Base-by-base conservation (phyloP, 2,329 filamentous ascomycete species). In the Aspergillus pseudoglaucus region DNA sequence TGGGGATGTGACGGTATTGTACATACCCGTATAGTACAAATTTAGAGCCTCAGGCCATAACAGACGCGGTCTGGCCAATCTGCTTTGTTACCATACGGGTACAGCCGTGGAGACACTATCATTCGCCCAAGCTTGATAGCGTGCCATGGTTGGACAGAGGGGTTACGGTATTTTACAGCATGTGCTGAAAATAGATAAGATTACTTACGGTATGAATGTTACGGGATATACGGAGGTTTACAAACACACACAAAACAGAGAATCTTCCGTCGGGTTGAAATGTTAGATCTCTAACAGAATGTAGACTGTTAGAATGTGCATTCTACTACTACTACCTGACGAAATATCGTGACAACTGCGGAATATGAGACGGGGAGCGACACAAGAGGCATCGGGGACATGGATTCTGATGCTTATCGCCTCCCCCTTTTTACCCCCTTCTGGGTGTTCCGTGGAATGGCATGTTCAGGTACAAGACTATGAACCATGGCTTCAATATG, bases 1-100 rank as follows among this genome's bases (percentile, higher is more conserved):
- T 42, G 46, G 39, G 46, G 27, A 41, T 44, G 45, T 37, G 46
- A 46, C 18, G 35, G 39, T 44, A 51, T 44, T 30, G 43, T 25
- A 41, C 39, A 22, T 20, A 22, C 39, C 15, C 18, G 17, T 41
- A 41, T 41, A 6, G 18, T 41, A 22, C 39, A 22, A 3, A 14
- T n/a, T 14, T 5, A 30, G 7, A 42, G 25, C 22, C 40, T 30
- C 40, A 42, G 22, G 22, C 39, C 39, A 9, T 7, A 25, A 49
- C 47, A 12, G 20, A 51, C 50, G 41, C 46, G 54, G 59, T 50
- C 57, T 57, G 55, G 55, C 58, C 55, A 54, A 52, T 54, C 57
- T 12, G 25, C 10, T 12, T 30, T 30, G 9, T n/a, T 35, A 35
- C 33, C 33, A n/a, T 35, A 35, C 33, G 33, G 33, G 15, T 35